A percentile compares a stretch with the other conserved stretches of the same genome.
These are phyloP conservation scores for Sicyos baderoa DNA, from an alignment of 306 rosid genomes.

Conservation along the genomic window DNA sequence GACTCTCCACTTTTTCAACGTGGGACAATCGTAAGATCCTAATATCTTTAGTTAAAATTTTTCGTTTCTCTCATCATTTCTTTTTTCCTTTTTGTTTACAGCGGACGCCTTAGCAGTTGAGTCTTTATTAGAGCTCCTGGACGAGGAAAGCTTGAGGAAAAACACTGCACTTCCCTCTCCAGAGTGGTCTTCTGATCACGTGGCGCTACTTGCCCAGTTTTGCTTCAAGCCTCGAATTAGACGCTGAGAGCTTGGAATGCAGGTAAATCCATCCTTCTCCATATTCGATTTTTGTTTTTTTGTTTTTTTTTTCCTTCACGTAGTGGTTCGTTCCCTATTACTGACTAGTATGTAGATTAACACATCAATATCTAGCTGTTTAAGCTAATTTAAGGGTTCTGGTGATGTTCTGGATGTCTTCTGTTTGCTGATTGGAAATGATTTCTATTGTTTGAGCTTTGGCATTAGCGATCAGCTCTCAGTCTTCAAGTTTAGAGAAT, in stretches of 20 bases:
- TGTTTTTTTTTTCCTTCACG: not conserved
- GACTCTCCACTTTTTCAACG: too few relatives aligned
- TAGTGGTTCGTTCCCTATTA: not conserved
- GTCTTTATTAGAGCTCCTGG: constrained; percentile 84
- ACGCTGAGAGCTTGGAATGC: constrained; percentile 39
- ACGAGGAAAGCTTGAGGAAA: constrained; percentile 89
- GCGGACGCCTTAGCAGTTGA: constrained; percentile 92
- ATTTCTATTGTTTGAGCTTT: constrained; percentile 1
- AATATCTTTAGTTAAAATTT: not conserved
- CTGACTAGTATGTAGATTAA: not conserved
- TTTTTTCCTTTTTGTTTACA: constrained; percentile 26
- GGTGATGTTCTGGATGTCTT: constrained; percentile 1
- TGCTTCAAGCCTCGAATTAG: constrained; percentile 77
- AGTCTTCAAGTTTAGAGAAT: not conserved
- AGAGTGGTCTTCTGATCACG: constrained; percentile 98
- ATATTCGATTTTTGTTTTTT: not conserved
- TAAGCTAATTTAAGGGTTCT: constrained; percentile 1
- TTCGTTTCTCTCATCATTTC: not conserved
- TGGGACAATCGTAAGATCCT: too few relatives aligned
- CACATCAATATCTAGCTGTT: not conserved
- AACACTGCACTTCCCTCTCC: constrained; percentile 99
- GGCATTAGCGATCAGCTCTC: not conserved
- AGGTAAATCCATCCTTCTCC: constrained; percentile 9
- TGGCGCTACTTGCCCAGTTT: constrained; percentile 87
- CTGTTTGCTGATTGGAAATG: not conserved